Base-by-base conservation (phyloP, 2,329 filamentous ascomycete genomes). In the Colletotrichum agaves region DNA sequence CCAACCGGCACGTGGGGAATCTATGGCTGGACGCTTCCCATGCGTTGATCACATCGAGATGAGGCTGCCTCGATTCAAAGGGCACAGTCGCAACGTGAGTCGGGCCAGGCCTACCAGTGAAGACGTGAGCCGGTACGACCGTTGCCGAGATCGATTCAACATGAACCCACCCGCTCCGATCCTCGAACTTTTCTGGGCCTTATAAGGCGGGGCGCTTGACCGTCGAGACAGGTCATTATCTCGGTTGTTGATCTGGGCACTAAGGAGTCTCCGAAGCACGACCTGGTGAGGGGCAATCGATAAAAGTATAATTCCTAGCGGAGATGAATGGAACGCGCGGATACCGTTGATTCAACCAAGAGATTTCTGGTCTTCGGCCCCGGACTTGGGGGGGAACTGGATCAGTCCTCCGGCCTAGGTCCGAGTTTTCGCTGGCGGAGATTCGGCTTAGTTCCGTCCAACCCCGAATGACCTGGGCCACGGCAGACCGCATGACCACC, bases 1-100 rank as follows among this genome's bases (percentile, higher is more conserved):
- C 3, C 33, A 13, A 39, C 2, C 27, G 17, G 19, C 50, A 55
- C 50, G 50, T 53, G 50, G 11, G 5, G 53, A 31, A n/a, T 23
- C 27, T 27, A 13, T 41, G 23, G 33, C 33, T 23, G 4, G 35
- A 37, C 11, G 35, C 37, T 46, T 17, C 41, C 8, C 37, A 52
- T 44, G 7, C 43, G 43, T 35, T 35, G 33, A 33, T 56, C 31
- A 61, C n/a, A 61, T 47, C 15, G 53, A 53, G 56, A 47, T 50
- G 57, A 66, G 57, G 57, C 57, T 56, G 15, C 41, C 23, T 37
- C 4, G 11, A 39, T 46, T 31, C 23, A 46, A 41, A 61, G 27
- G 39, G 58, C 4, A 61, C 31, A 50, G 58, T 66, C 4, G 63
- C 58, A 61, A 11, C 21, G 33, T 4, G 13, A 35, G n/a, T 13